Evolutionary conservation across 257 asterid genomes (phyloP).

Genomic region (Anisodus tanguticus): DNA sequence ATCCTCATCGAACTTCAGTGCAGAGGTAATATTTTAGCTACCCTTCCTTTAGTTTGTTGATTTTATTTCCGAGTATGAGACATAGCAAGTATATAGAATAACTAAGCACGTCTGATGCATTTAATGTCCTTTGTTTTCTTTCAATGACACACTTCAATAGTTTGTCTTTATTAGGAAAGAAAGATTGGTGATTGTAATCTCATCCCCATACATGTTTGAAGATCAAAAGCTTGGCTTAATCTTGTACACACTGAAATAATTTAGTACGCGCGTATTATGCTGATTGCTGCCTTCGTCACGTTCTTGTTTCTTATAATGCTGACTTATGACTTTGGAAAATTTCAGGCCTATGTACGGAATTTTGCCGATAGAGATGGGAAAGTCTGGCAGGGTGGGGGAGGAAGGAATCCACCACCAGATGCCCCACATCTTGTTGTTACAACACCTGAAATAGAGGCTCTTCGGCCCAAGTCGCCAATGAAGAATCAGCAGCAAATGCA

Average conservation of each 20-base stretch:
- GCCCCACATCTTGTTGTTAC: slow-evolving; percentile 94
- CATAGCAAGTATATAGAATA: no score
- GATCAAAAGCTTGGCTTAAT: slow-evolving; percentile 2
- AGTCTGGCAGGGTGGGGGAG: slow-evolving; percentile 94
- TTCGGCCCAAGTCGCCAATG: slow-evolving; percentile 98
- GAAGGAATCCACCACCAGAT: slow-evolving; percentile 98
- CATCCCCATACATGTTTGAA: not conserved
- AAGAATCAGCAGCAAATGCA: slow-evolving; percentile 87
- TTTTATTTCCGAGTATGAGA: not conserved
- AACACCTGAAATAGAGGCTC: slow-evolving; percentile 88
- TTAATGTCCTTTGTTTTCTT: not conserved
- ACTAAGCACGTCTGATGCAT: no score
- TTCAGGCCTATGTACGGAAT: slow-evolving; percentile 66
- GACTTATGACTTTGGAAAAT: slow-evolving; percentile 33
- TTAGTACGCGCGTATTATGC: not conserved
- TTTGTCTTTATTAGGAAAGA: not conserved
- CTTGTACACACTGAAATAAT: not conserved
- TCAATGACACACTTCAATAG: not conserved
- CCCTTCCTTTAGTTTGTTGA: not conserved
- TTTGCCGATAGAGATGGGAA: slow-evolving; percentile 90
- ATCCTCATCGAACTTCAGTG: slow-evolving; percentile 83
- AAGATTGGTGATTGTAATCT: not conserved
- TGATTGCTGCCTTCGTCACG: not conserved
- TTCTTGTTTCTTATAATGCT: not conserved
- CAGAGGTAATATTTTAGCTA: slow-evolving; percentile 59